Percentiles rank a stretch among this genome's conserved stretches.
phyloP scores from a whole-genome alignment of 495 filamentous ascomycete genomes.

The Podospora anserina region DNA sequence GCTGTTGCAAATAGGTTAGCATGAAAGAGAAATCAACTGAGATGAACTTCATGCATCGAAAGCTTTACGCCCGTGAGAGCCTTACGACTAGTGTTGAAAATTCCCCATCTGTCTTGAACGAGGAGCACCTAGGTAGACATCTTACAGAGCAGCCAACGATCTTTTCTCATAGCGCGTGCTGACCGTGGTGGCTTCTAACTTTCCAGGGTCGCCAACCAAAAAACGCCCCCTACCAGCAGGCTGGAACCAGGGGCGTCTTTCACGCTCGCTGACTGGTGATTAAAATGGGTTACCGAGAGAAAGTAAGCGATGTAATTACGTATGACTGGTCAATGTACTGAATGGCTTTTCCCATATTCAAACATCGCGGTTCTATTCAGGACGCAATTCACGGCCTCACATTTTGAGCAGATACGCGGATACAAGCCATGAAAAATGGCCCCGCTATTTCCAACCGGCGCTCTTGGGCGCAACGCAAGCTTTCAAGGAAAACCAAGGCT shows the following conservation, averaged over 20 bases:
- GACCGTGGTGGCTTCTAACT: background rate
- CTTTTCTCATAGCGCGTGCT: background rate
- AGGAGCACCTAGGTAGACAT: no score
- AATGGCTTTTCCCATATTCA: background rate
- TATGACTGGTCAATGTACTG: background rate
- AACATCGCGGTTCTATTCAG: background rate
- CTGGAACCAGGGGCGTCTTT: background rate
- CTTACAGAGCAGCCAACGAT: no score
- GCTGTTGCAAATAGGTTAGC: no score
- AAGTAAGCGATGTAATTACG: background rate
- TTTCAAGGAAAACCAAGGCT: background rate
- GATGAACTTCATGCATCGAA: no score
- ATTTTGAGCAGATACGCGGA: background rate
- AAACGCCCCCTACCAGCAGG: background rate
- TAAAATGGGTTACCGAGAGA: no score
- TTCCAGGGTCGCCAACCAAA: background rate
- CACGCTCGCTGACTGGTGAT: background rate
- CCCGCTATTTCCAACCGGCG: background rate
- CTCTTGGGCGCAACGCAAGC: background rate
- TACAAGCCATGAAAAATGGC: background rate
- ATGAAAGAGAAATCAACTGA: no score
- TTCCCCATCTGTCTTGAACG: no score
- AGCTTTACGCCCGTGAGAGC: no score
- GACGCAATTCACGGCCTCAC: background rate
- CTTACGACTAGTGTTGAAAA: no score